A percentile compares a stretch with the other conserved stretches of the same genome.
Evolutionary conservation across 2,329 filamentous ascomycete genomes (phyloP).

Genomic region (Colletotrichum sp.): DNA sequence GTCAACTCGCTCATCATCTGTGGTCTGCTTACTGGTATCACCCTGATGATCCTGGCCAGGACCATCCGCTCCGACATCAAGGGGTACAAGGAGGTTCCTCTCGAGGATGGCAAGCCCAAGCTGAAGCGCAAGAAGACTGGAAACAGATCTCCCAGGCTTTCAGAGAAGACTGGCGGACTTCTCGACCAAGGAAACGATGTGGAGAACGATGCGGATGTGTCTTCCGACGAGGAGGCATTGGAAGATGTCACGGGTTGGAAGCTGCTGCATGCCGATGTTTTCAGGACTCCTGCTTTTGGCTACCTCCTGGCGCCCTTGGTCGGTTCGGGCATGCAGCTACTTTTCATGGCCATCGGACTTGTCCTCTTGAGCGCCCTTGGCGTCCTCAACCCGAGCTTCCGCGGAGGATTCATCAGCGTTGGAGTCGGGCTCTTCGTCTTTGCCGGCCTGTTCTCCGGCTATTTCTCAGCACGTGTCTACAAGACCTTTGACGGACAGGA

Average conservation of each 20-base stretch:
- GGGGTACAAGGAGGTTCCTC: conserved; percentile 67
- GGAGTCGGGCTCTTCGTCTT: conserved; percentile 84
- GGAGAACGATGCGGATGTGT: conserved; percentile 59
- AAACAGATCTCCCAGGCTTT: conserved; percentile 23
- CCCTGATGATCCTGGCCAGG: conserved; percentile 80
- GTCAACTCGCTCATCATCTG: conserved; percentile 87
- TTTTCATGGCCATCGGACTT: conserved; percentile 80
- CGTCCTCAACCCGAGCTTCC: conserved; percentile 83
- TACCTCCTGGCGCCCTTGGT: conserved; percentile 79
- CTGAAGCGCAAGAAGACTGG: conserved; percentile 54
- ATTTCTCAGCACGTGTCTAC: conserved; percentile 84
- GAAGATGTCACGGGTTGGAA: conserved; percentile 92
- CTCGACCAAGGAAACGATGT: conserved; percentile 63
- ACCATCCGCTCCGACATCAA: conserved; percentile 83
- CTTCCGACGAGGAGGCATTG: conserved; percentile 72
- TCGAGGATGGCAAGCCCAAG: conserved; percentile 70
- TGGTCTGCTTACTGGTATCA: conserved; percentile 76
- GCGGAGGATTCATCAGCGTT: conserved; percentile 88
- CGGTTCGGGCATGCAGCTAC: conserved; percentile 84
- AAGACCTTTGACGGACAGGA: conserved; percentile 80
- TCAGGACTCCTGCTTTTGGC: conserved; percentile 74
- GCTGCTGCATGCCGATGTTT: conserved; percentile 85
- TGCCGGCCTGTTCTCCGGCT: conserved; percentile 83
- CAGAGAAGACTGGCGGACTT: conserved; percentile 62
- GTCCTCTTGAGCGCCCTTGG: conserved; percentile 77